phyloP scores from a whole-genome alignment of 192 early-diverging fungal species.

The Chytriomyces hyalinus region DNA sequence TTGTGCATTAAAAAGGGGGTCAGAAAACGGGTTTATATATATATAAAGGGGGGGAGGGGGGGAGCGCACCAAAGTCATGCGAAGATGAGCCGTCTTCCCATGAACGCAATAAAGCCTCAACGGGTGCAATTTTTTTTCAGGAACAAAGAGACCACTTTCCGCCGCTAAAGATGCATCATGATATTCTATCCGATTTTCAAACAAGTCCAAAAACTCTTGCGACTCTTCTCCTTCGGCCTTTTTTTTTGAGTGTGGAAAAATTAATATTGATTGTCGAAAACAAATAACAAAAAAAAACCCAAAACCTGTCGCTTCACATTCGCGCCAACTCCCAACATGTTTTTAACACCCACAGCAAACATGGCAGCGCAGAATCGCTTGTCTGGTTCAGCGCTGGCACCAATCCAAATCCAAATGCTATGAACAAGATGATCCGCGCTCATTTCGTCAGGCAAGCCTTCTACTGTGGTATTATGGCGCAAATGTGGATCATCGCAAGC shows the following conservation, averaged over 20 bases:
- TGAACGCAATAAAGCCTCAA: conserved; percentile 38
- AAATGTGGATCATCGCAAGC: background rate
- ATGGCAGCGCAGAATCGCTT: conserved; percentile 62
- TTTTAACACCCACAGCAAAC: conserved; percentile 54
- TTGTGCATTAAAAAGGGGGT: too few relatives aligned
- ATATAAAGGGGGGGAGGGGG: too few relatives aligned
- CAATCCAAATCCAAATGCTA: conserved; percentile 57
- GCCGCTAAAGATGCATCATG: conserved; percentile 39
- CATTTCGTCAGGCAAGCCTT: conserved; percentile 11
- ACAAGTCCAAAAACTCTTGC: conserved; percentile 23
- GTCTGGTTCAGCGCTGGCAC: conserved; percentile 52
- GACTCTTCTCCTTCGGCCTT: conserved; percentile 26
- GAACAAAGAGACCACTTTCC: conserved; percentile 49
- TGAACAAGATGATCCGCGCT: conserved; percentile 30
- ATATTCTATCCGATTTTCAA: conserved; percentile 26
- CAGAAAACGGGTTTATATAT: too few relatives aligned
- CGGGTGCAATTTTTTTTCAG: conserved; percentile 42
- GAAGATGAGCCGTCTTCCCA: too few relatives aligned
- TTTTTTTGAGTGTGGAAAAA: background rate
- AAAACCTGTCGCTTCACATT: conserved; percentile 35
- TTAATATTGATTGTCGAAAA: background rate
- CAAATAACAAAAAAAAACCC: too few relatives aligned
- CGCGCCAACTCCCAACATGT: conserved; percentile 37
- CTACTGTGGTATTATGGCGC: conserved; percentile 22
- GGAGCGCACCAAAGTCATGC: background rate